Evolutionary conservation across 208 protist species (phyloP), one percentile per base, ranked within the genome.

Genomic region (Phytomonas francai): DNA sequence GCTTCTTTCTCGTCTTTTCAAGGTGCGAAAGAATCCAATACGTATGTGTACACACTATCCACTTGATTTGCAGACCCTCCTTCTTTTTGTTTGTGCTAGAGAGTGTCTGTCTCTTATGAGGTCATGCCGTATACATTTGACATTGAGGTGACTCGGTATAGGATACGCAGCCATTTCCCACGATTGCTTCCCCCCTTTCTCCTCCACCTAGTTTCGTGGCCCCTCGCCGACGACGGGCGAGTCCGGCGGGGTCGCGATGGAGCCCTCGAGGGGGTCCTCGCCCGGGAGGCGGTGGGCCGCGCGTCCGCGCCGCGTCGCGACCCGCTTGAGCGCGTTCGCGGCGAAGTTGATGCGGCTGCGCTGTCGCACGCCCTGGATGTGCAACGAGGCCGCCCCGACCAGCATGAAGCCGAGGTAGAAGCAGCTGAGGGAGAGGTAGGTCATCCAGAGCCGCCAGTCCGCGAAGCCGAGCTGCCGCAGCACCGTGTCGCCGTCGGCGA

Each of bases 381-480:
- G 89, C 22, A 93, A 74, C 16, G 83, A 89, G 1, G 75, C 67
- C 22, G 71, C 76, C 19, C 76, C 83, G 58, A 93, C 88, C 51
- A 82, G 7, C 56, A 70, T 42, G 36, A 93, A 68, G 5, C 83
- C 82, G 1, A 90, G 34, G 56, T 87, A 71, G 72, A 89, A 91
- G 4, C 80, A 67, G 60, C 90, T 83, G 45, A 93, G 69, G 6
- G 83, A 60, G 27, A 91, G 68, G 67, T 89, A 88, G n/a, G 77
- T 80, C 58, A 87, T 32, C 82, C 84, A 93, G 57, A 74, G 83
- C 67, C 78, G 78, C 85, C 88, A 93, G 36, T 57, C 61, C 36
- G 77, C 34, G 68, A 93, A 93, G 62, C 84, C 83, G 67, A 88
- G 76, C 39, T 77, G 32, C 31, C 62, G 58, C 39, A 93, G 84